Percentiles rank a stretch among this genome's conserved stretches.
Evolutionary conservation across 176 grass and related monocot genomes (phyloP).

Genomic region (Alloteropsis semialata): DNA sequence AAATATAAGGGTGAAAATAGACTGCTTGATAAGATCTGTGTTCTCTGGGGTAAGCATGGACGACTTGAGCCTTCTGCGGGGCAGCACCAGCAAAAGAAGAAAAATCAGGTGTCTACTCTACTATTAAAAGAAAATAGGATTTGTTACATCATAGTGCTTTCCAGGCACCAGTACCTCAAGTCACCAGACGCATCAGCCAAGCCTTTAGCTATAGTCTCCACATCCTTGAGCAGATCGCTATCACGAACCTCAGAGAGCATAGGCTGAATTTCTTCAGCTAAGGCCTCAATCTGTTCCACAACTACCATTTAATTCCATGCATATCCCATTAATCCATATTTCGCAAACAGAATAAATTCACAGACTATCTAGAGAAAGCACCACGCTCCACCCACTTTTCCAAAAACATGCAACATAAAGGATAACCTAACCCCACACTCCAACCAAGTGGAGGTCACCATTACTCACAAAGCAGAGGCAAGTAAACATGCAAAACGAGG

Average conservation of each 20-base stretch:
- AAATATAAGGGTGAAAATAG: constrained; percentile 87
- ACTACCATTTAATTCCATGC: constrained; percentile 47
- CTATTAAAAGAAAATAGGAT: neutral
- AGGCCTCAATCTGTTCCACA: constrained; percentile 83
- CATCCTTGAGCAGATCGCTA: constrained; percentile 79
- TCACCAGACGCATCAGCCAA: constrained; percentile 73
- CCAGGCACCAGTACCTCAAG: constrained; percentile 60
- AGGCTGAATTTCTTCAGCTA: constrained; percentile 89
- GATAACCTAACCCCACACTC: constrained; percentile 2
- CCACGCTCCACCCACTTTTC: neutral
- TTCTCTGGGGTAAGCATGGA: constrained; percentile 80
- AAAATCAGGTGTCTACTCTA: neutral
- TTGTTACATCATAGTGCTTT: neutral
- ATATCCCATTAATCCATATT: neutral
- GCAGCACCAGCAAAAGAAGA: neutral
- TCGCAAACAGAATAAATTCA: constrained; percentile 1
- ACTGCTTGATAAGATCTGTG: constrained; percentile 77
- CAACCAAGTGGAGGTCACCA: constrained; percentile 14
- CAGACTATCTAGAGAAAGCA: constrained; percentile 6
- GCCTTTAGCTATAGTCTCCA: constrained; percentile 88
- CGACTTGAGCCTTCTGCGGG: constrained; percentile 77
- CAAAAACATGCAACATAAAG: neutral
- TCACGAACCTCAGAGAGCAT: constrained; percentile 77
- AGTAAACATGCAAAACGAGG: neutral
- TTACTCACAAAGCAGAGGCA: neutral